A percentile compares a stretch with the other conserved stretches of the same genome.
phyloP scores from a whole-genome alignment of 2,329 filamentous ascomycete species.

The Mycosphaerella arachidis region DNA sequence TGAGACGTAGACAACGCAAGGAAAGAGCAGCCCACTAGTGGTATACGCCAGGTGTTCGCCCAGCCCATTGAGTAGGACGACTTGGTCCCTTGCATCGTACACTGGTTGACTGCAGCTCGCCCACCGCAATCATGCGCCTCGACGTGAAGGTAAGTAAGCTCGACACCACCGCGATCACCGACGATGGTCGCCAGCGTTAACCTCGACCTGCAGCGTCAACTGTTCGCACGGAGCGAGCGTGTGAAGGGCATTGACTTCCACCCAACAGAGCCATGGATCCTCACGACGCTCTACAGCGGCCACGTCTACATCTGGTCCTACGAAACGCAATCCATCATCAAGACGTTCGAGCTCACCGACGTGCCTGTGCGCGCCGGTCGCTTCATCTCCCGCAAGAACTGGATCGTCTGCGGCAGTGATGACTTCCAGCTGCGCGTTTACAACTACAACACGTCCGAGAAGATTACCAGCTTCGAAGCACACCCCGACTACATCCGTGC shows the following conservation, averaged over 20 bases:
- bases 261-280: constrained; percentile 88
- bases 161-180: neutral
- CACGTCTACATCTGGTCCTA: constrained; percentile 99
- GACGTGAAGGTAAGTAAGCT: constrained; percentile 56
- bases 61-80: constrained; percentile 11
- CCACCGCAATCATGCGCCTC: constrained; percentile 47
- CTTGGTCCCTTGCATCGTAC: constrained; percentile 26
- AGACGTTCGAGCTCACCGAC: constrained; percentile 98
- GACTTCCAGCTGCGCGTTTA: constrained; percentile 87
- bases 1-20: neutral
- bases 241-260: constrained; percentile 98
- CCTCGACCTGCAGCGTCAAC: constrained; percentile 60
- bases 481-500: constrained; percentile 98
- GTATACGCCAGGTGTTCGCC: neutral
- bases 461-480: constrained; percentile 94
- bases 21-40: neutral
- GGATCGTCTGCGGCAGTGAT: constrained; percentile 71
- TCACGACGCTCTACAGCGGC: constrained; percentile 94
- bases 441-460: constrained; percentile 99
- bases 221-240: constrained; percentile 86
- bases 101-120: neutral
- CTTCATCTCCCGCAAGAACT: constrained; percentile 97
- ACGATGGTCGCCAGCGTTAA: constrained; percentile 37
- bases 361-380: constrained; percentile 94
- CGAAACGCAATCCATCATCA: constrained; percentile 93